Base-by-base conservation (phyloP, 306 rosid genomes). In the Benincasa hispida region DNA sequence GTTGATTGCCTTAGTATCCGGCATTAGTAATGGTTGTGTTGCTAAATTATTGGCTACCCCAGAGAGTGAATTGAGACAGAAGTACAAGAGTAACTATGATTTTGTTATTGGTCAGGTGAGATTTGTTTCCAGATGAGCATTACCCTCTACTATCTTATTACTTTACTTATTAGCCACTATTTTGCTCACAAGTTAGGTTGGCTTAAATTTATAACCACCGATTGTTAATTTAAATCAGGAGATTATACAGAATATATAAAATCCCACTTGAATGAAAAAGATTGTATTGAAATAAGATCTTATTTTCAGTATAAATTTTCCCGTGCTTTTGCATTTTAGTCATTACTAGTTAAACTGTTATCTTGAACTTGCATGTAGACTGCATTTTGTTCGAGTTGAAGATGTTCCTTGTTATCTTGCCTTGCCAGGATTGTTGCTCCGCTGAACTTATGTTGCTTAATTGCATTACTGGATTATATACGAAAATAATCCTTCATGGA, bases 31-130 rank as follows among this genome's bases (percentile, higher is more conserved):
- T 84, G 97, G 93, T 7, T 85, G 87, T 76, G 81, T 84, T 32
- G 48, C 80, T 69, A 90, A 88, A 79, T 87, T 93, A 67, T 89
- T 93, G 87, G 84, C 88, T 59, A 85, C 92, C 53, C 93, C 96
- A 1, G 96, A 93, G 81, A 78, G 59, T 83, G 90, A 86, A 81
- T 72, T 93, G 88, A 93, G 89, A 80, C 86, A 77, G 77, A 88
- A 87, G 66, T 93, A 90, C 82, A 93, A 91, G 89, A 91, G 96
- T 61, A 93, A 93, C 93, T 84, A 62, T 58, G 89, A 89, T 81
- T 93, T 93, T 84, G 96, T 93, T 81, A 77, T 93, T 77, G 90
- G 82, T 54, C 98, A 91, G 86, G 98, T 91, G 77, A 77, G 86
- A 85, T 76, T 51, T 78, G 55, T 72, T 41, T 72, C 72, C 75